A percentile compares a stretch with the other conserved stretches of the same genome.
phyloP scores from a whole-genome alignment of 225 moss, liverwort and hornwort genomes.

The Ulota crispa region DNA sequence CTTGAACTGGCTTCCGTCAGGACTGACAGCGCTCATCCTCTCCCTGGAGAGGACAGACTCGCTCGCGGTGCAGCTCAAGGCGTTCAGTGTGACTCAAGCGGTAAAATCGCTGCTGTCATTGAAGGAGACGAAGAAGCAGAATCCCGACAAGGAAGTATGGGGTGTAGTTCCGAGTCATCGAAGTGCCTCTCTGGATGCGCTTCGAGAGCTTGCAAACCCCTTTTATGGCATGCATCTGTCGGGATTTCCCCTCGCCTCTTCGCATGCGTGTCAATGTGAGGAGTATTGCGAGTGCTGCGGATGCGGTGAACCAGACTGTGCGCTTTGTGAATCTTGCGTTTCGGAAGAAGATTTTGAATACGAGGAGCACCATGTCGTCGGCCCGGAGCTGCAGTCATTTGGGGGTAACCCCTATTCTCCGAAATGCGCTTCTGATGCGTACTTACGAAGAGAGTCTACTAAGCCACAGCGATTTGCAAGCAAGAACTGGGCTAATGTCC shows the following conservation, averaged over 20 bases:
- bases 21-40: constrained; percentile 40
- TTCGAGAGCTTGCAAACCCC: constrained; percentile 44
- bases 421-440: constrained; percentile 12
- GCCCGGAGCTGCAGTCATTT: constrained; percentile 30
- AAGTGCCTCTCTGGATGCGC: constrained; percentile 33
- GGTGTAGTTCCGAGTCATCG: constrained; percentile 20
- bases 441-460: constrained; percentile 25
- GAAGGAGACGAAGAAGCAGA: neutral
- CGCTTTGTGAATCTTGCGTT: constrained; percentile 35
- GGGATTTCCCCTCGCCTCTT: constrained; percentile 7
- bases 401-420: constrained; percentile 22
- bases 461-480: constrained; percentile 32
- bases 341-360: constrained; percentile 46
- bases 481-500: constrained; percentile 30
- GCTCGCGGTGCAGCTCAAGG: constrained; percentile 49
- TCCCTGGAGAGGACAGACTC: constrained; percentile 48
- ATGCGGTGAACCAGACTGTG: constrained; percentile 39
- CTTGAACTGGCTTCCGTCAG: constrained; percentile 48
- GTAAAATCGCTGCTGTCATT: constrained; percentile 49
- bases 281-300: constrained; percentile 46
- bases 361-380: constrained; percentile 20
- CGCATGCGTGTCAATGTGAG: constrained; percentile 25
- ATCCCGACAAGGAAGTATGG: neutral
- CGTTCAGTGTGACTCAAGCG: constrained; percentile 50
- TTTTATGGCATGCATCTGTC: constrained; percentile 24